A percentile compares a stretch with the other conserved stretches of the same genome.
phyloP scores from a whole-genome alignment of 495 filamentous ascomycete species.

The Lophium mytilinum region DNA sequence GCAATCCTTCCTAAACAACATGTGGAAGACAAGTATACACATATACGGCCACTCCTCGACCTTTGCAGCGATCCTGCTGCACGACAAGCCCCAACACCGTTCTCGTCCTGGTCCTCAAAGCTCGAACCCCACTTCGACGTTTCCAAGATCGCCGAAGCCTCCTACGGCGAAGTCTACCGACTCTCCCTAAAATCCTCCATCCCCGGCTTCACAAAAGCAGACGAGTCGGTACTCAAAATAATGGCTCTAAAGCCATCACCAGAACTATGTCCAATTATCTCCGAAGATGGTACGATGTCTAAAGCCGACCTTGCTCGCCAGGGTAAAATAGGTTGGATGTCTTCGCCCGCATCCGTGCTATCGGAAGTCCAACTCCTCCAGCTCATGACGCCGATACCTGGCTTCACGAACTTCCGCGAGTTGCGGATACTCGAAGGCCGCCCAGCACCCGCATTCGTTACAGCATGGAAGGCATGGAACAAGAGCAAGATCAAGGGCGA shows the following conservation, averaged over 20 bases:
- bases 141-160: constrained; percentile 60
- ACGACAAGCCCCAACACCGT: constrained; percentile 8
- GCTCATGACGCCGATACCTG: constrained; percentile 66
- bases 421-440: constrained; percentile 65
- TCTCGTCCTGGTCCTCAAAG: constrained; percentile 42
- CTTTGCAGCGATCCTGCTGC: constrained; percentile 15
- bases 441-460: constrained; percentile 52
- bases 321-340: constrained; percentile 28
- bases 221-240: constrained; percentile 39
- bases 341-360: constrained; percentile 46
- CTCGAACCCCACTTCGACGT: constrained; percentile 43
- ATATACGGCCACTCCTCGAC: constrained; percentile 11
- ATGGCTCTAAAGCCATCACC: constrained; percentile 35
- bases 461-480: constrained; percentile 57
- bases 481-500: constrained; percentile 47
- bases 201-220: constrained; percentile 35
- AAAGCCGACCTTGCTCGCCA: constrained; percentile 12
- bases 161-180: constrained; percentile 61
- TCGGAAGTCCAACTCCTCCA: constrained; percentile 69
- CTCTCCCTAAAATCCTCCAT: constrained; percentile 41
- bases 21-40: not conserved
- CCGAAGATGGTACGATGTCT: constrained; percentile 20
- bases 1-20: not conserved
- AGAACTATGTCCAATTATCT: constrained; percentile 4
- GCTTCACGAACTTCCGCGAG: constrained; percentile 86